Conservation (phyloP, 352 stramenopile genomes). For the Globisporangium nodosum region DNA sequence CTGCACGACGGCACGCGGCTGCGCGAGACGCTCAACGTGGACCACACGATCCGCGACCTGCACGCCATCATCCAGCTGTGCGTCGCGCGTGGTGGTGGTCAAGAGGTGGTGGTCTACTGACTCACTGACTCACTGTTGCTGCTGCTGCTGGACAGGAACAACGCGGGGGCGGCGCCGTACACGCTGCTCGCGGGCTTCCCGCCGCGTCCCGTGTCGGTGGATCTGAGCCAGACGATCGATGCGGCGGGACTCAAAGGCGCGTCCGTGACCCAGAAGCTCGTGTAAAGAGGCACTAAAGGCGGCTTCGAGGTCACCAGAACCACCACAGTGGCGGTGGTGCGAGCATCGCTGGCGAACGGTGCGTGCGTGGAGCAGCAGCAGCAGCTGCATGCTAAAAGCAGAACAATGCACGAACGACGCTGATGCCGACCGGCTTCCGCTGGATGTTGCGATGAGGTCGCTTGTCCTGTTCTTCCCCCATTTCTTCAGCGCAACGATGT, state of each 20-base stretch:
- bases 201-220: constrained; percentile 75
- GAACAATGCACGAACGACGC: too few species aligned
- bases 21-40: constrained; percentile 81
- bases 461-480: too few species aligned
- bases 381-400: too few species aligned
- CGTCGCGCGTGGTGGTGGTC: constrained; percentile 8
- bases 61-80: constrained; percentile 85
- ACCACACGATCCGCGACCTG: constrained; percentile 84
- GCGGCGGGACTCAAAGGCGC: constrained; percentile 88
- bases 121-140: not conserved
- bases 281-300: constrained; percentile 21
- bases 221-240: constrained; percentile 87
- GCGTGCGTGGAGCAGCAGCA: too few species aligned
- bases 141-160: constrained; percentile 37
- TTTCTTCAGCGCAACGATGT: too few species aligned
- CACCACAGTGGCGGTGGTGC: too few species aligned
- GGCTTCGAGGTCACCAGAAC: too few species aligned
- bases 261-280: constrained; percentile 90
- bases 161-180: constrained; percentile 75
- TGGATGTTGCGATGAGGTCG: too few species aligned
- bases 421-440: too few species aligned
- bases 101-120: not conserved
- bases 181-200: constrained; percentile 91
- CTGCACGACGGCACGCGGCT: constrained; percentile 79
- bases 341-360: not conserved